These are phyloP conservation scores for Tillandsia leiboldiana DNA, from an alignment of 176 grass and related monocot genomes.

Conservation along the genomic window DNA sequence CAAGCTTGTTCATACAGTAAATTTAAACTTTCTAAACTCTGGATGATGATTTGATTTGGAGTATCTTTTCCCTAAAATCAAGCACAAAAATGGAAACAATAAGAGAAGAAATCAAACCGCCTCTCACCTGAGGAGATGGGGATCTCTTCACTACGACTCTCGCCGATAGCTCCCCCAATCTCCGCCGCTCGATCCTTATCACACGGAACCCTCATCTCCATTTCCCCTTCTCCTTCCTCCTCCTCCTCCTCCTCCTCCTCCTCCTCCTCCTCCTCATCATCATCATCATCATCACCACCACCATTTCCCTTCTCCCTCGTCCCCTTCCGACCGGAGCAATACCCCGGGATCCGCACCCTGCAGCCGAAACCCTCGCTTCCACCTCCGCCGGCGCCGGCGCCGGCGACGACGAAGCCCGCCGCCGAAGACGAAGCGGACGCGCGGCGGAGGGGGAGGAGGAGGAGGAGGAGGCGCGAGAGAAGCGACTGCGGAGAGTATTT, in stretches of 20 bases:
- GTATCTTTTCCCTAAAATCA: too few species aligned
- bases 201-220: neutral
- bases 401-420: too few species aligned
- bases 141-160: constrained; percentile 9
- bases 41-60: too few species aligned
- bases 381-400: too few species aligned
- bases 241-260: constrained; percentile 15
- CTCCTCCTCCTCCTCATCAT: constrained; percentile 7
- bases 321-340: neutral
- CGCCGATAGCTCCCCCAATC: neutral
- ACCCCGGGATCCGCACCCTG: constrained; percentile 23
- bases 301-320: neutral
- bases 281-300: neutral
- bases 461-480: neutral
- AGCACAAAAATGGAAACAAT: neutral
- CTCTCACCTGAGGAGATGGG: constrained; percentile 7
- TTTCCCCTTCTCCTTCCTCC: constrained; percentile 7
- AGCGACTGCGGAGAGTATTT: neutral
- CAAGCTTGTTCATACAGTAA: too few species aligned
- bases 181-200: constrained; percentile 4
- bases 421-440: too few species aligned
- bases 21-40: too few species aligned
- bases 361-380: constrained; percentile 12
- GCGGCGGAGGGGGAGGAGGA: too few species aligned
- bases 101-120: constrained; percentile 3